Evolutionary conservation across 441 rosid species (phyloP), one percentile per base, ranked within the genome.

Genomic region (Arabidopsis hybrid): DNA sequence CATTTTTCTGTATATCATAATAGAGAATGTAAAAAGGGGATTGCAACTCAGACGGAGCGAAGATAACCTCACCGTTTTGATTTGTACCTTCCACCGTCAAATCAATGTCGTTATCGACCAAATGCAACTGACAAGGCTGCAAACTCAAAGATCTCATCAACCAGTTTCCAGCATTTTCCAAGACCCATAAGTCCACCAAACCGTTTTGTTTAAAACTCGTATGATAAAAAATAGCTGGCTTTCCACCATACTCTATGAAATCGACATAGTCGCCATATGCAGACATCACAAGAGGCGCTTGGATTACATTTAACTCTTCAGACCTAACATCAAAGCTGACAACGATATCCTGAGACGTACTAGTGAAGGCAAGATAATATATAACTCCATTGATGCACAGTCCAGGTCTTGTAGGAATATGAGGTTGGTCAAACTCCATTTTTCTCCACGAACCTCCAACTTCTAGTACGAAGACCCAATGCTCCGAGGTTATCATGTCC

Each of bases 1-100:
- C 38, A 66, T 66, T 66, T 14, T 38, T 66, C 1, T 52, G 9
- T 12, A n/a, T 1, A 66, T 66, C 60, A 39, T 66, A 55, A 35
- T 2, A 26, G 39, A 8, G 9, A 5, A 56, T 2, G 34, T 58
- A 56, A 53, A 0, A 42, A 8, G 39, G 14, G 29, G 62, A 42
- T 7, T 1, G 7, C 10, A 8, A 6, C 1, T 5, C 7, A 0
- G 0, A 1, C 10, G n/a, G 43, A 46, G 26, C 2, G 4, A 45
- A 46, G 9, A 65, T 47, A 8, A 65, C 7, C 18, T 60, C 12
- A 2, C 65, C 50, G 31, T 60, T 21, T 18, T 1, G 50, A 12
- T 36, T 42, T 7, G 66, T 7, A n/a, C 51, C 50, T 12, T 4
- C 12, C 6, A 61, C 34, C 5, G 0, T 8, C 14, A 42, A 61